These are phyloP conservation scores for Porpolomopsis calyptriformis DNA, from an alignment of 768 basidiomycete genomes.

Conservation along the genomic window DNA sequence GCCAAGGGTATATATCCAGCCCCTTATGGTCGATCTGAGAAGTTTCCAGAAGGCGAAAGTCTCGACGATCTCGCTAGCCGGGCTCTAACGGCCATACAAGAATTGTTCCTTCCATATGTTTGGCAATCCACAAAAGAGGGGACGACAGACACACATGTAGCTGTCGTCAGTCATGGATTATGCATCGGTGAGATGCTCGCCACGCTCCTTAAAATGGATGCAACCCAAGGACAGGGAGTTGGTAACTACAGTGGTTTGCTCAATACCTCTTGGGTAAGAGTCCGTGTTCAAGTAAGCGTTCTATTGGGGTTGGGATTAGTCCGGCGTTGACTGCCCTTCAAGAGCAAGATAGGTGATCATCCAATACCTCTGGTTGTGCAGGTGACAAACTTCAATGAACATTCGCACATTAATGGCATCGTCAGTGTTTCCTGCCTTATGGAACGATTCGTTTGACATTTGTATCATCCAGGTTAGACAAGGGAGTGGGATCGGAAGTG, in stretches of 20 bases:
- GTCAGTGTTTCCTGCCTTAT: slow-evolving; percentile 30
- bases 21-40: slow-evolving; percentile 32
- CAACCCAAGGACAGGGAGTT: slow-evolving; percentile 16
- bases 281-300: slow-evolving; percentile 39
- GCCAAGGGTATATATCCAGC: slow-evolving; percentile 44
- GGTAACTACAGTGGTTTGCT: slow-evolving; percentile 37
- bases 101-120: slow-evolving; percentile 49
- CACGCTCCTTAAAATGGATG: slow-evolving; percentile 35
- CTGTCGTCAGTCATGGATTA: slow-evolving; percentile 66
- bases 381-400: slow-evolving; percentile 42
- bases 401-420: slow-evolving; percentile 44
- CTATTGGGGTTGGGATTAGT: background rate
- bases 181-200: slow-evolving; percentile 53
- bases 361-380: slow-evolving; percentile 25
- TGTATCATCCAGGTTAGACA: slow-evolving; percentile 38
- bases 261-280: slow-evolving; percentile 64
- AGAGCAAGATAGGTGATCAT: background rate
- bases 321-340: background rate
- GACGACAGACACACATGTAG: slow-evolving; percentile 39
- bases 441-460: slow-evolving; percentile 3
- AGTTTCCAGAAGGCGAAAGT: slow-evolving; percentile 67
- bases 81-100: slow-evolving; percentile 39
- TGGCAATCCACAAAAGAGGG: slow-evolving; percentile 28
- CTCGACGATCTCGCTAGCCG: slow-evolving; percentile 49
- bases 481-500: slow-evolving; percentile 63